phyloP scores from a whole-genome alignment of 2,329 filamentous ascomycete species.

The Trichoderma hamatum region DNA sequence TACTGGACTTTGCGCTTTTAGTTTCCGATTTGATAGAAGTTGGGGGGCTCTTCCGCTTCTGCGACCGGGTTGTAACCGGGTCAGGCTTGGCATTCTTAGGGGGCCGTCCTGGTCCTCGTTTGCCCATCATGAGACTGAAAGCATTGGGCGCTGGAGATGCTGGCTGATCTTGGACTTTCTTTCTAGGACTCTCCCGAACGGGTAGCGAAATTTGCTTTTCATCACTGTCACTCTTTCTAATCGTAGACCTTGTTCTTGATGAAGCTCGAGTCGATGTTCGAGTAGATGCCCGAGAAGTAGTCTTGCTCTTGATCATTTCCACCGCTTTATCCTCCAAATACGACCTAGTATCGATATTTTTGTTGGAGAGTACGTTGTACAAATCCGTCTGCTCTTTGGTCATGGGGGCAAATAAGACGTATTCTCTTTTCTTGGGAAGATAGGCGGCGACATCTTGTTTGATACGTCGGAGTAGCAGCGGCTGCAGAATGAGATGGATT shows the following conservation, averaged over 20 bases:
- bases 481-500: constrained; percentile 90
- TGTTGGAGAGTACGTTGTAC: constrained; percentile 69
- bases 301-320: constrained; percentile 56
- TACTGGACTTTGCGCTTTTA: constrained; percentile 77
- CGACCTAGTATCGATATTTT: constrained; percentile 63
- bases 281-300: constrained; percentile 33
- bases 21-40: constrained; percentile 41
- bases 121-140: constrained; percentile 59
- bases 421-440: constrained; percentile 95
- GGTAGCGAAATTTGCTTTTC: constrained; percentile 38
- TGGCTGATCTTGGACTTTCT: constrained; percentile 33
- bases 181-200: constrained; percentile 43
- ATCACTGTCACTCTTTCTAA: background rate
- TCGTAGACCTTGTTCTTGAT: constrained; percentile 37
- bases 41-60: constrained; percentile 42
- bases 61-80: constrained; percentile 30
- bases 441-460: constrained; percentile 92
- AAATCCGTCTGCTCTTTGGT: constrained; percentile 88
- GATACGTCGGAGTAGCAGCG: constrained; percentile 81
- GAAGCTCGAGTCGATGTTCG: constrained; percentile 32
- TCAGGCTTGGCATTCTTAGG: constrained; percentile 34
- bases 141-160: constrained; percentile 45
- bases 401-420: constrained; percentile 91
- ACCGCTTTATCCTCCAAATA: constrained; percentile 82
- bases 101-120: constrained; percentile 36